A percentile compares a stretch with the other conserved stretches of the same genome.
Evolutionary conservation across 192 early-diverging fungal genomes (phyloP).

Genomic region (Backusella circina): DNA sequence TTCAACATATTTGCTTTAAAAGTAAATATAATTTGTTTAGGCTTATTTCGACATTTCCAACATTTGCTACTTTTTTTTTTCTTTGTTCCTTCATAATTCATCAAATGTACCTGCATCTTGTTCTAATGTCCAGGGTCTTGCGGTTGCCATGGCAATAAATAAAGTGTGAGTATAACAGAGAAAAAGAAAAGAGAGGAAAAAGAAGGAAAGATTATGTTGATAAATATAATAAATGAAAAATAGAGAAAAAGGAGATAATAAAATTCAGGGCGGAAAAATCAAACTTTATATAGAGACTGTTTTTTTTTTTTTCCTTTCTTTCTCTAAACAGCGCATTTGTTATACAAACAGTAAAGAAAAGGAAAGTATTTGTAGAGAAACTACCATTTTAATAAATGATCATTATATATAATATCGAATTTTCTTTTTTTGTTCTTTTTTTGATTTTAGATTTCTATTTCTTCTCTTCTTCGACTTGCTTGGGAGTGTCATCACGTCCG

Average conservation of each 20-base stretch:
- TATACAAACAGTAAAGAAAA: neutral
- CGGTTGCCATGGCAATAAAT: neutral
- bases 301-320: conserved; percentile 1
- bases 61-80: neutral
- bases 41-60: neutral
- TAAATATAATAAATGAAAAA: neutral
- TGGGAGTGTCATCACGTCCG: conserved; percentile 41
- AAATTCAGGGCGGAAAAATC: neutral
- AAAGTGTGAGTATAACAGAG: neutral
- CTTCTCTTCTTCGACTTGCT: conserved; percentile 14
- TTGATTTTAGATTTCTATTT: neutral
- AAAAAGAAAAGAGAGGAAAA: conserved; percentile 3
- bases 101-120: neutral
- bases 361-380: neutral
- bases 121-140: neutral
- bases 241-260: neutral
- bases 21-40: neutral
- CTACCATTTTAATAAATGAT: neutral
- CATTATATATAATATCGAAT: conserved; percentile 6
- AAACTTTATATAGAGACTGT: neutral
- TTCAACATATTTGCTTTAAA: neutral
- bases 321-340: neutral
- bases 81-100: neutral
- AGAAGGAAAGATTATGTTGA: neutral
- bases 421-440: conserved; percentile 15